Evolutionary conservation across 228 moss, liverwort and hornwort species (phyloP), one percentile per base, ranked within the genome.

Genomic region (Sphagnum magellanicum): DNA sequence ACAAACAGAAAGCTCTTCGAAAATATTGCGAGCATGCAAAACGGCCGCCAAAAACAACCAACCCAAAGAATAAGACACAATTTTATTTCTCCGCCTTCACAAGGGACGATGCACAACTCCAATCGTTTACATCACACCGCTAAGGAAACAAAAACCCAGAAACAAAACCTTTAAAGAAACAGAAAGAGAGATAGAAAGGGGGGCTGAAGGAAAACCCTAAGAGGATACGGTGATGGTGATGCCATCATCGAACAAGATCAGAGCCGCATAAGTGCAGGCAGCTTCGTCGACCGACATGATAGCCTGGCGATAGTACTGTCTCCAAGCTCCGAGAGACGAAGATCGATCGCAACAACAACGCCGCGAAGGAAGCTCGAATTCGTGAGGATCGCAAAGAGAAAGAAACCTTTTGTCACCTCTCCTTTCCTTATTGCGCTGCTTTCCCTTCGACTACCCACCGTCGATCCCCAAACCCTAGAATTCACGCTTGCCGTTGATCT

Each of bases 211-310:
- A 13, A 0, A 14, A 51, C 51, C 15, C 55, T 5, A 46, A 52
- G 4, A 49, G 66, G 65, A 64, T 83, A 87, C 89, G 50, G 87
- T 89, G 59, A 89, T 87, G 6, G 84, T 75, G 70, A 91, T 89
- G 67, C 87, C 89, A 73, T 91, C 87, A 64, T 89, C 89, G 63
- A 82, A 79, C 17, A 89, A 75, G 66, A 91, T 84, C 14, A 91
- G 86, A n/a, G 75, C 78, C 49, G 91, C 91, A 64, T 92, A 92
- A 0, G 89, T 89, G 74, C 87, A 87, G 50, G 87, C 89, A 47
- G 87, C 63, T 87, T 92, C 87, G 81, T 87, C 89, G 16, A 32
- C 15, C 69, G 89, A 85, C 89, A 89, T 92, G 47, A 66, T 73
- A 67, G 70, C 67, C 32, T 32, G 32, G 32, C 3, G 32, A 32